These are phyloP conservation scores for Mycena maculata DNA, from an alignment of 768 basidiomycete species.

Conservation along the genomic window DNA sequence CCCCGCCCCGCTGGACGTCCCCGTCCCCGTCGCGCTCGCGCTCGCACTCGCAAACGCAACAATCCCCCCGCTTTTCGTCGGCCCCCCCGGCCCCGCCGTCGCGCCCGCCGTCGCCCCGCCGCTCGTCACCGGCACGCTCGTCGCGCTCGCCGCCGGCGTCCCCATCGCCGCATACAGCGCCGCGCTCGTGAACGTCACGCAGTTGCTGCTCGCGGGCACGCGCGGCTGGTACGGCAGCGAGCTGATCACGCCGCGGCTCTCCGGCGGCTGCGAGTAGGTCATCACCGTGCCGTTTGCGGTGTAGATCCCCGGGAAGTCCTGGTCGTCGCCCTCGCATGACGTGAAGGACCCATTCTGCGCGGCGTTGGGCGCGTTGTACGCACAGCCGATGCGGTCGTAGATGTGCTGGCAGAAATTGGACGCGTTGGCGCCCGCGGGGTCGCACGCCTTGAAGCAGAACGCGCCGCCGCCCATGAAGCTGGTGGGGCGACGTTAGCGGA, in stretches of 20 bases:
- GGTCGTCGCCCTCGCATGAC: conserved; percentile 73
- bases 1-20: conserved; percentile 16
- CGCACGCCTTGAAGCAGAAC: conserved; percentile 83
- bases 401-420: conserved; percentile 75
- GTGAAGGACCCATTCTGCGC: conserved; percentile 71
- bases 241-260: conserved; percentile 54
- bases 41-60: conserved; percentile 12
- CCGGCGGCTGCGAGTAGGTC: conserved; percentile 60
- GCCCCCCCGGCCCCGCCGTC: not conserved
- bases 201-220: conserved; percentile 54
- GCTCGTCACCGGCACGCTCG: not conserved
- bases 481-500: not conserved
- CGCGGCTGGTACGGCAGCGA: conserved; percentile 55
- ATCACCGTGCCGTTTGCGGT: conserved; percentile 46
- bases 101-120: not conserved
- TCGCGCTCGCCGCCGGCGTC: conserved; percentile 11
- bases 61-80: conserved; percentile 6
- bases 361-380: conserved; percentile 76
- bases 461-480: conserved; percentile 77
- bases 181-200: conserved; percentile 45
- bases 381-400: conserved; percentile 80
- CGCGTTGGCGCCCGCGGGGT: conserved; percentile 63
- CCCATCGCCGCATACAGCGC: conserved; percentile 42
- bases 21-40: conserved; percentile 3
- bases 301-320: conserved; percentile 68